Evolutionary conservation across 1,284 basidiomycete species (phyloP).

Genomic region (Ceratobasidium sp.): DNA sequence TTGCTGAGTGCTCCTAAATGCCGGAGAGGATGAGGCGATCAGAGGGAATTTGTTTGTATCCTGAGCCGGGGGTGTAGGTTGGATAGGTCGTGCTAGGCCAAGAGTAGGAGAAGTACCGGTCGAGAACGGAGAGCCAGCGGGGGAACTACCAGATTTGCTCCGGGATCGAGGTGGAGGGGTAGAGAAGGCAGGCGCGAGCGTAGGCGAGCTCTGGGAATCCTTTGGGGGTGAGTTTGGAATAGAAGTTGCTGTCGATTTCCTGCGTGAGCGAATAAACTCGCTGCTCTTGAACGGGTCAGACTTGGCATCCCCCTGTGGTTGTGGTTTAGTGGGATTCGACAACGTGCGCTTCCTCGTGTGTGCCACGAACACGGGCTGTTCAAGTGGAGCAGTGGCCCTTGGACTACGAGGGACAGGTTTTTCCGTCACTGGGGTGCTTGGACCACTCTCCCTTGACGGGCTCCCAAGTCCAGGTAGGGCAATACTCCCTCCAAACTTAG

Average conservation of each 20-base stretch:
- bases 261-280: slow-evolving; percentile 1
- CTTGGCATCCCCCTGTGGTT: neutral
- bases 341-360: slow-evolving; percentile 22
- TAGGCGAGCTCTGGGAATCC: slow-evolving; percentile 45
- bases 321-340: slow-evolving; percentile 17
- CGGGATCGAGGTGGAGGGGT: slow-evolving; percentile 52
- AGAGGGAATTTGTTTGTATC: slow-evolving; percentile 50
- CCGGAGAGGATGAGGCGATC: slow-evolving; percentile 56
- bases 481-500: slow-evolving; percentile 30
- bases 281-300: slow-evolving; percentile 1
- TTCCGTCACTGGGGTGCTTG: slow-evolving; percentile 23
- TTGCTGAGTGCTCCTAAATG: slow-evolving; percentile 59
- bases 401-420: slow-evolving; percentile 17
- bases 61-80: slow-evolving; percentile 53
- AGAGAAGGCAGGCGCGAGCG: slow-evolving; percentile 44
- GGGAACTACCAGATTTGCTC: slow-evolving; percentile 12
- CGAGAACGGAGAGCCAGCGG: slow-evolving; percentile 35
- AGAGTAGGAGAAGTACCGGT: slow-evolving; percentile 51
- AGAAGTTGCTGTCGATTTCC: slow-evolving; percentile 32
- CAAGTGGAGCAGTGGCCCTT: slow-evolving; percentile 8
- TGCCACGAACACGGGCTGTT: neutral
- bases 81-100: slow-evolving; percentile 63
- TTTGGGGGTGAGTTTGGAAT: slow-evolving; percentile 48
- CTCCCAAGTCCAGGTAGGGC: slow-evolving; percentile 33
- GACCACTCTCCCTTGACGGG: neutral